Percentiles rank a stretch among this genome's conserved stretches.
These are phyloP conservation scores for Brassica napus DNA, from an alignment of 345 rosid genomes.

Conservation along the genomic window Da-Ae NC_063445.1:28483501-28484000, in stretches of 20 bases:
- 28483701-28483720: slow-evolving; percentile 9
- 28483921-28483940: too few species aligned
- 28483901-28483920: too few species aligned
- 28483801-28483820: too few species aligned
- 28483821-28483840: too few species aligned
- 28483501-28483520: slow-evolving; percentile 73
- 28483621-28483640: slow-evolving; percentile 27
- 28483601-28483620: background rate
- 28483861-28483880: too few species aligned
- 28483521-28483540: slow-evolving; percentile 36
- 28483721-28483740: slow-evolving; percentile 16
- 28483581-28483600: slow-evolving; percentile 30
- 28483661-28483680: slow-evolving; percentile 28
- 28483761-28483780: slow-evolving; percentile 22
- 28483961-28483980: too few species aligned
- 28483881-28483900: too few species aligned
- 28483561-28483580: slow-evolving; percentile 36
- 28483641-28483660: slow-evolving; percentile 34
- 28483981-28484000: too few species aligned
- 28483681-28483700: slow-evolving; percentile 34
- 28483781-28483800: too few species aligned
- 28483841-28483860: too few species aligned
- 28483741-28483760: slow-evolving; percentile 29
- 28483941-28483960: too few species aligned
- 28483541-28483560: slow-evolving; percentile 58